Percentiles rank a stretch among this genome's conserved stretches.
Evolutionary conservation across 164 flowering plant species (phyloP).

Genomic region (grape (Vitis vinifera)): DNA sequence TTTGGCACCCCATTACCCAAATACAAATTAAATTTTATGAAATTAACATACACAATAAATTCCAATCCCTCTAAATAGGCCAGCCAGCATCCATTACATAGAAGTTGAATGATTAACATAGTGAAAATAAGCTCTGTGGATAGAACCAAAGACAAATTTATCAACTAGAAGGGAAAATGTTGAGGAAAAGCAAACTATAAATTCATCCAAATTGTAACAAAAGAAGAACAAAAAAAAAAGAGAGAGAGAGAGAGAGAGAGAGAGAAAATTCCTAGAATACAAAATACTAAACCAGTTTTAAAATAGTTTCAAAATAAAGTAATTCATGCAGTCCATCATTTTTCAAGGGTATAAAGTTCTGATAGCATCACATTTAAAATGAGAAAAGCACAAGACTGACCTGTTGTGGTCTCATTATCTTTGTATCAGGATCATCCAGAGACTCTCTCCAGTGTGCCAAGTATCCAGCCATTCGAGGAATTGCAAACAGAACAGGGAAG

Average conservation of each 20-base stretch:
- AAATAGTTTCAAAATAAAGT: no score
- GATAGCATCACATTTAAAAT: not conserved
- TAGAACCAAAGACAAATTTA: not conserved
- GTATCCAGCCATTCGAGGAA: slow-evolving; percentile 99
- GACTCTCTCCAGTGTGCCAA: slow-evolving; percentile 97
- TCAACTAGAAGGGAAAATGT: not conserved
- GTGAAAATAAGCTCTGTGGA: not conserved
- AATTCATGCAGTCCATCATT: no score
- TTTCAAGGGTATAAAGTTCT: no score
- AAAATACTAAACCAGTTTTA: no score
- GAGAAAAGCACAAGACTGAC: slow-evolving; percentile 29
- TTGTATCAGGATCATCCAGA: slow-evolving; percentile 97
- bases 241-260: not conserved
- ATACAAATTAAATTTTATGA: not conserved
- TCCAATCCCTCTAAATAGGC: not conserved
- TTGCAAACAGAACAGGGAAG: slow-evolving; percentile 92
- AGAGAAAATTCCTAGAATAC: no score
- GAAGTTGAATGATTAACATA: not conserved
- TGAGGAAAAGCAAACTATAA: not conserved
- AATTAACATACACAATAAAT: not conserved
- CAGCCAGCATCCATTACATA: not conserved
- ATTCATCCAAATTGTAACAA: not conserved
- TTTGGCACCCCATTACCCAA: not conserved
- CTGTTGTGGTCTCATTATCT: slow-evolving; percentile 97
- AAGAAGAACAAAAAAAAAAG: no score